Evolutionary conservation across 2,329 filamentous ascomycete species (phyloP), one percentile per base, ranked within the genome.

Genomic region (Diaporthe caulivora): DNA sequence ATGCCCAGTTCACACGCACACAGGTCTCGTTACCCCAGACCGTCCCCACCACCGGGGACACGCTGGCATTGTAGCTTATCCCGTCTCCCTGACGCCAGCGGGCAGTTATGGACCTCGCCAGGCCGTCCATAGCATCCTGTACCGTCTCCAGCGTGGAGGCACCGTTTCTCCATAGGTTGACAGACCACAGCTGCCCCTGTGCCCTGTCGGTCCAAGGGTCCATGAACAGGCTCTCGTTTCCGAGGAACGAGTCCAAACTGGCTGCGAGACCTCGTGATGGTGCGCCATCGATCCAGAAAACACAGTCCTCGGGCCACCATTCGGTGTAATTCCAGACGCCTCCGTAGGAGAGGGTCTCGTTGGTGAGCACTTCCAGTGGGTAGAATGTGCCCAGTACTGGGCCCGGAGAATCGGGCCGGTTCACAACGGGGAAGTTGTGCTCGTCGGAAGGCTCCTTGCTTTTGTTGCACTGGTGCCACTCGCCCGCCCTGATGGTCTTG

Each of bases 231-330:
- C n/a, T 42, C n/a, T 42, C 34, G 13, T 17, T 42, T 10, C 55
- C 55, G 13, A 60, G n/a, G 13, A 21, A 60, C 0, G 15, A n/a
- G 37, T 13, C 37, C 11, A 40, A 10, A 10, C 6, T 40, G 37
- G 7, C 13, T 40, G 37, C 37, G 7, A 40, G 37, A 13, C 37
- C 37, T 13, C 37, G 37, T 10, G 37, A 40, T 13, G 37, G 37
- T 10, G 37, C 37, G 11, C 11, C 11, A 10, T 40, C 37, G 37
- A 40, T 13, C 37, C 37, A 40, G 37, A 40, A 40, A 13, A 60
- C n/a, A n/a, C 55, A 60, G 37, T 60, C 55, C 15, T 60, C 34
- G 8, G 55, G 37, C 55, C 55, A 60, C 55, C 55, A 60, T 2
- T 13, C 9, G 21, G 6, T 60, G 8, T 60, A 17, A 13, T 40